phyloP scores from a whole-genome alignment of 192 early-diverging fungal genomes.

The Geosiphon pyriformis region DNA sequence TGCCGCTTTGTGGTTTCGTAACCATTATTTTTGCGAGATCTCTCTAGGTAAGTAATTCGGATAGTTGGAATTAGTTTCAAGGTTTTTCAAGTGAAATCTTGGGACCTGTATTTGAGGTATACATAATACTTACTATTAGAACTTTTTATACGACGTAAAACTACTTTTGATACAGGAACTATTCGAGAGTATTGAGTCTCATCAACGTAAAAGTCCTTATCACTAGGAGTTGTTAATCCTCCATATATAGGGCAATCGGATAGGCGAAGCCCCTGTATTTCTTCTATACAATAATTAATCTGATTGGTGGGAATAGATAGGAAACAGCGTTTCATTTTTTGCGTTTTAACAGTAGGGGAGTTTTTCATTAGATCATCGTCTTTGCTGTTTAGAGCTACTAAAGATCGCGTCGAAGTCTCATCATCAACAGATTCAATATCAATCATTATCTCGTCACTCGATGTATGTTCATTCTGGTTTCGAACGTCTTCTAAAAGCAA shows the following conservation, averaged over 20 bases:
- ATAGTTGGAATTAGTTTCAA: not conserved
- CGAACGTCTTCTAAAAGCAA: no score
- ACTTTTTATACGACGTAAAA: not conserved
- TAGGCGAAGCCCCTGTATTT: no score
- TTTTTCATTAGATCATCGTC: constrained; percentile 34
- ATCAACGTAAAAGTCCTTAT: constrained; percentile 49
- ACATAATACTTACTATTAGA: not conserved
- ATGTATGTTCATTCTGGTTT: no score
- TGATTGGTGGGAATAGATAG: constrained; percentile 30
- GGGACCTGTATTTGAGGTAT: no score
- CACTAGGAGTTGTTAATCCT: constrained; percentile 49
- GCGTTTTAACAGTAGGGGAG: constrained; percentile 39
- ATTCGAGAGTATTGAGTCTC: constrained; percentile 51
- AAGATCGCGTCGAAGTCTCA: constrained; percentile 24
- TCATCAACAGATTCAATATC: constrained; percentile 28
- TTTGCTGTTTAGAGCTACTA: constrained; percentile 29
- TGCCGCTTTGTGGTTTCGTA: not conserved
- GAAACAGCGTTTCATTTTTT: constrained; percentile 30
- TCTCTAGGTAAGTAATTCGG: not conserved
- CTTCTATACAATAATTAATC: constrained; percentile 34
- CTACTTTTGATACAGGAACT: constrained; percentile 38
- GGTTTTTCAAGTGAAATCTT: not conserved
- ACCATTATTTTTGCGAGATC: not conserved
- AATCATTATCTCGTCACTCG: not conserved
- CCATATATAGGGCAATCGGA: constrained; percentile 44